These are phyloP conservation scores for Aspergillus tanneri DNA, from an alignment of 2,329 filamentous ascomycete genomes.

Conservation along the genomic window DNA sequence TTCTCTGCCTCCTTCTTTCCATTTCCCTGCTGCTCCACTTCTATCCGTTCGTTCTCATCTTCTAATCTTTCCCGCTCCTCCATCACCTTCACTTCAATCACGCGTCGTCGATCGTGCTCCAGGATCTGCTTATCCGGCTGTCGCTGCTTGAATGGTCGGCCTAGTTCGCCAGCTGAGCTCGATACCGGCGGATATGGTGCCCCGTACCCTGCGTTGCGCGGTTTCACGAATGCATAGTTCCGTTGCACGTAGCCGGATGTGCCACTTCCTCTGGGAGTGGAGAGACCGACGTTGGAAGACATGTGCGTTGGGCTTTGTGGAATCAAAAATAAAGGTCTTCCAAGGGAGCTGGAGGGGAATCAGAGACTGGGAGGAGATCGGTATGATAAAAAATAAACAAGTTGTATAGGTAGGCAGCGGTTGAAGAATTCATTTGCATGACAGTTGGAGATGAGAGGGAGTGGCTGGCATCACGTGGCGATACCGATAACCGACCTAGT, in stretches of 20 bases:
- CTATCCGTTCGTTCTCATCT: conserved; percentile 65
- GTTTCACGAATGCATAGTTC: conserved; percentile 84
- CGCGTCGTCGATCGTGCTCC: conserved; percentile 87
- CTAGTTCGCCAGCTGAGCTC: conserved; percentile 51
- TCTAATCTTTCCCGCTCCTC: conserved; percentile 89
- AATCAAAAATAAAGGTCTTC: no score
- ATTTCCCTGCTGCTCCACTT: conserved; percentile 70
- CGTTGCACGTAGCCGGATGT: conserved; percentile 97
- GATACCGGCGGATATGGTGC: conserved; percentile 65
- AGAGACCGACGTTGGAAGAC: conserved; percentile 96
- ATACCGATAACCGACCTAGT: not conserved
- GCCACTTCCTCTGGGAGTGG: conserved; percentile 88
- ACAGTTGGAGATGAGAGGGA: not conserved
- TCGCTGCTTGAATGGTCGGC: conserved; percentile 67
- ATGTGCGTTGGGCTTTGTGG: no score
- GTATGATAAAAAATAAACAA: not conserved
- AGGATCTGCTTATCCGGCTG: conserved; percentile 90
- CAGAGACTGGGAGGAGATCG: not conserved
- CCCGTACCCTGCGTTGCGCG: conserved; percentile 66
- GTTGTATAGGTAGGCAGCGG: not conserved
- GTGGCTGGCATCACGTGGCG: not conserved
- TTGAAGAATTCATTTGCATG: not conserved
- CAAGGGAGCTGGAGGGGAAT: not conserved
- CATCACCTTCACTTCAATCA: conserved; percentile 90
- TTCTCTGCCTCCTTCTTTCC: conserved; percentile 63